phyloP scores from a whole-genome alignment of 371 early-diverging fungal species.

The Rozella allomycis region DNA sequence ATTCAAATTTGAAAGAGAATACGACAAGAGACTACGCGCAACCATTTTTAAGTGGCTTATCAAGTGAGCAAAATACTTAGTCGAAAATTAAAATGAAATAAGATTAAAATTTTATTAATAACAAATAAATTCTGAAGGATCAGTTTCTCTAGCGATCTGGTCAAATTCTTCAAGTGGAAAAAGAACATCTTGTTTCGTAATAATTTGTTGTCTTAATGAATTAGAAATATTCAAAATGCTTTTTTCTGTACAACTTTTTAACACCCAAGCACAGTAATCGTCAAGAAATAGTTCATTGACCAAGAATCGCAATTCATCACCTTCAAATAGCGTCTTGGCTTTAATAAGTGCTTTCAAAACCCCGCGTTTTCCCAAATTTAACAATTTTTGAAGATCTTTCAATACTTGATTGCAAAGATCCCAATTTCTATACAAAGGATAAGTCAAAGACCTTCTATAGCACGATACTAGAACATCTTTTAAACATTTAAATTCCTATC shows the following conservation, averaged over 20 bases:
- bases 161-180: conserved; percentile 1
- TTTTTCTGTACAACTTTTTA: conserved; percentile 11
- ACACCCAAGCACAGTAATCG: conserved; percentile 94
- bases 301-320: conserved; percentile 62
- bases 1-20: too few species aligned
- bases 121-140: too few species aligned
- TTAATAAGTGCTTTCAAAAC: conserved; percentile 53
- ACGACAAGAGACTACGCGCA: too few species aligned
- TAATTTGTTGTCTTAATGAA: neutral
- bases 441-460: conserved; percentile 47
- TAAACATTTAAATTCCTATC: conserved; percentile 1
- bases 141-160: neutral
- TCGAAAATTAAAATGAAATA: too few species aligned
- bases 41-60: too few species aligned
- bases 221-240: neutral
- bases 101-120: too few species aligned
- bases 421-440: conserved; percentile 62
- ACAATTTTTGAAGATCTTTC: conserved; percentile 55
- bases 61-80: too few species aligned
- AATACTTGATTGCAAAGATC: conserved; percentile 39
- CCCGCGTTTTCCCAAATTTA: conserved; percentile 58
- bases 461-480: conserved; percentile 34
- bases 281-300: conserved; percentile 67
- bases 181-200: neutral
- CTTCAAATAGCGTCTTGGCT: conserved; percentile 49